Conservation (phyloP, 768 basidiomycete species). For the Cystobasidium onofrii region DNA sequence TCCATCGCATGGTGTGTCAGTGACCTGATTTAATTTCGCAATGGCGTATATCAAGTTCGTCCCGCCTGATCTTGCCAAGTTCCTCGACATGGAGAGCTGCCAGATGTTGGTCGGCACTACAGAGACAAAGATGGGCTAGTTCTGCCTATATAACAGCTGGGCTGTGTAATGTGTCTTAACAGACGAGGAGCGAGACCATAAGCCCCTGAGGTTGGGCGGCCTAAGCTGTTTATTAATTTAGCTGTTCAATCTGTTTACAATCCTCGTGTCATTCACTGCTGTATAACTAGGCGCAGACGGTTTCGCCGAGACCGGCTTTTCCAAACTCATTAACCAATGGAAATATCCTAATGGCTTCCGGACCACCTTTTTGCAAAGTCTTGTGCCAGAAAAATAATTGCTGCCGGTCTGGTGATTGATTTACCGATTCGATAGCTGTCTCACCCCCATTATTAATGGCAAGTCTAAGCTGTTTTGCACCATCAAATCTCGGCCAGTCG, state of each 20-base stretch:
- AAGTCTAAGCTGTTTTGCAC: neutral
- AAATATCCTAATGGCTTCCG: neutral
- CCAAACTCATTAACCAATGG: neutral
- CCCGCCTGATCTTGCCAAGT: neutral
- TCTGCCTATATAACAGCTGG: neutral
- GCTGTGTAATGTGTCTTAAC: too few species aligned
- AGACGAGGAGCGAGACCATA: too few species aligned
- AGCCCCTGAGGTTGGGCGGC: too few species aligned
- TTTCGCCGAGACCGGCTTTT: neutral
- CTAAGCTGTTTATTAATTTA: too few species aligned
- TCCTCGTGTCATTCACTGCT: neutral
- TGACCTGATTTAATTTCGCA: too few species aligned
- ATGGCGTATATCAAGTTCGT: neutral
- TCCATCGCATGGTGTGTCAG: too few species aligned
- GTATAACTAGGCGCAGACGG: neutral
- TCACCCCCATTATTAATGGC: neutral
- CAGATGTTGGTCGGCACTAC: neutral
- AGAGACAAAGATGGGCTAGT: neutral
- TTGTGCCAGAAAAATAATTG: neutral
- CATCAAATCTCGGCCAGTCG: neutral
- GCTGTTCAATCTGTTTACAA: too few species aligned
- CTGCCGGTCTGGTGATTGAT: neutral
- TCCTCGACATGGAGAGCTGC: conserved; percentile 6
- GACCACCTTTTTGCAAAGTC: neutral
- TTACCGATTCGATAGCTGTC: neutral